Percentiles rank a stretch among this genome's conserved stretches.
These are phyloP conservation scores for Cercis canadensis DNA, from an alignment of 306 rosid genomes.

Conservation along the genomic window DNA sequence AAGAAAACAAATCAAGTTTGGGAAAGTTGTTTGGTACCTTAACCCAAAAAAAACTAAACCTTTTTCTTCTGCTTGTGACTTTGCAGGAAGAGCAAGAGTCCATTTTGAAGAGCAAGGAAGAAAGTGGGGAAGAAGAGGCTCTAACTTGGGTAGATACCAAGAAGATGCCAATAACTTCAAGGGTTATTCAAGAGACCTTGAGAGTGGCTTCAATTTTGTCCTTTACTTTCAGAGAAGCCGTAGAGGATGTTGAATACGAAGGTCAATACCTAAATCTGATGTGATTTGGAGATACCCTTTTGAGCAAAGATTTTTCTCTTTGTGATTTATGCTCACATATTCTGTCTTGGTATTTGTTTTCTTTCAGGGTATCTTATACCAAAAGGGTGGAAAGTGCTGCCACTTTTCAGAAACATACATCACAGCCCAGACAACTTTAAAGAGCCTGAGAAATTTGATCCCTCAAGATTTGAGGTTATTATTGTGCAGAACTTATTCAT, in stretches of 20 bases:
- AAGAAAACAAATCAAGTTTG: background rate
- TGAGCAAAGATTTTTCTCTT: background rate
- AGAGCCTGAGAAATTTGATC: conserved; percentile 86
- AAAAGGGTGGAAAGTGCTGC: conserved; percentile 97
- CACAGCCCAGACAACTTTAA: conserved; percentile 81
- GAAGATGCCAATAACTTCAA: conserved; percentile 81
- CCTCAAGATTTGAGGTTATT: conserved; percentile 93
- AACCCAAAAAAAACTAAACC: background rate
- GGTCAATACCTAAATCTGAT: conserved; percentile 55
- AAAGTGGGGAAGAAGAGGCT: conserved; percentile 52
- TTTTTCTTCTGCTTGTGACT: background rate
- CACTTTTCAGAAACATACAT: conserved; percentile 94
- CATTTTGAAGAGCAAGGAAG: conserved; percentile 57
- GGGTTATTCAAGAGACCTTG: conserved; percentile 93
- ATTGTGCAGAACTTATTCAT: background rate
- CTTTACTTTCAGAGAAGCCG: conserved; percentile 95
- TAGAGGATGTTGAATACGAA: conserved; percentile 87
- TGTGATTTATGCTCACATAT: conserved; percentile 24
- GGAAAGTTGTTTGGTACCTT: conserved; percentile 16
- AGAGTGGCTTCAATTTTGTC: conserved; percentile 90
- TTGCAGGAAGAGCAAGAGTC: conserved; percentile 81
- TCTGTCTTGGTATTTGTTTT: conserved; percentile 27
- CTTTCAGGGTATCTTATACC: conserved; percentile 82
- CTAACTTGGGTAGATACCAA: conserved; percentile 83
- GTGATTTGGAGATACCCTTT: background rate